Evolutionary conservation across 371 early-diverging fungal species (phyloP), one percentile per base, ranked within the genome.

Genomic region (Saksenaea oblongispora): DNA sequence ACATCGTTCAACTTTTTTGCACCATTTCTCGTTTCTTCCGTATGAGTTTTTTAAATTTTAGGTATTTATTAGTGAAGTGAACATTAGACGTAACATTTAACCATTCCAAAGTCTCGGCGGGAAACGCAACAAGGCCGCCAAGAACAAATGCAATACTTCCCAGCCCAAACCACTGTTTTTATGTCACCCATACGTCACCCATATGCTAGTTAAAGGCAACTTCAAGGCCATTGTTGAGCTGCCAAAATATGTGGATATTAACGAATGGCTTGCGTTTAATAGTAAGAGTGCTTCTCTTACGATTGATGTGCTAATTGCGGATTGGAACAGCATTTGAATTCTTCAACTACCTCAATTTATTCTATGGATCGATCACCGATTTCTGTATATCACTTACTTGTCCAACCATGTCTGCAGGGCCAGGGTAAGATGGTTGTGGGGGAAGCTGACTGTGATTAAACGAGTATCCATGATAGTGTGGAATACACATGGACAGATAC

Each of bases 241-340:
- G 62, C 98, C 98, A 35, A 89, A 90, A 69, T 92, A 92, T 70
- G 90, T 96, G 14, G 96, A 98, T 69, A 65, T 79, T 27, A 92
- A 96, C 69, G 98, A 98, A 80, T 98, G 98, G 98, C 87, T 90
- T 22, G 93, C 96, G 2, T 89, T 91, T 64, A 95, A 94, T 82
- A 91, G 92, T 92, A 84, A 68, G 77, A 27, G 54, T n/a, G 24
- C 17, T n/a, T 18, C 24, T 17, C 3, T 10, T 10, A 7, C 8
- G 22, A 47, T 47, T n/a, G 18, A 47, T 2, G 51, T 47, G 22
- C 51, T 47, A 22, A 47, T 22, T 10, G 4, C 10, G 5, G 22
- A 47, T 10, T 17, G 17, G 2, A 34, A 3, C 64, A 91, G 91
- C 89, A 1, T 91, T 95, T 74, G 97, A 97, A 73, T 98, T 98